Percentiles rank a stretch among this genome's conserved stretches.
phyloP scores from a whole-genome alignment of 306 rosid species.

The Cicer yamashitae region DNA sequence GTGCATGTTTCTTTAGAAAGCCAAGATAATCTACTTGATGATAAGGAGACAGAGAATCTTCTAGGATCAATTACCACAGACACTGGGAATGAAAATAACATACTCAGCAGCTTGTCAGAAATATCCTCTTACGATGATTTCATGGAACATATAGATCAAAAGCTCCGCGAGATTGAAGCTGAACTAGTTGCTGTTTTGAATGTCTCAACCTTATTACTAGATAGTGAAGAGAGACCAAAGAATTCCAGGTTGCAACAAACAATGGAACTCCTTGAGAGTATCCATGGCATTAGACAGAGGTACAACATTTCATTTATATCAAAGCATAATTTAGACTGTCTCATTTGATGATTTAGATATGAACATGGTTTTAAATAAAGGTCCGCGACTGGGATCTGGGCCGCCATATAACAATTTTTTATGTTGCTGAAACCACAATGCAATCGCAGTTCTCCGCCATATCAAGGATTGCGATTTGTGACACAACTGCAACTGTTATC shows the following conservation, averaged over 20 bases:
- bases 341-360: slow-evolving; percentile 32
- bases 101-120: slow-evolving; percentile 49
- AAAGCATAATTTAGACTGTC: slow-evolving; percentile 12
- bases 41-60: slow-evolving; percentile 49
- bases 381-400: too few species aligned
- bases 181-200: slow-evolving; percentile 70
- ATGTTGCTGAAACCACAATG: too few species aligned
- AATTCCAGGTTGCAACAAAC: slow-evolving; percentile 73
- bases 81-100: slow-evolving; percentile 50
- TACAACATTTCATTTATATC: slow-evolving; percentile 41
- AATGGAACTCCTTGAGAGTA: slow-evolving; percentile 73
- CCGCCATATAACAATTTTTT: too few species aligned
- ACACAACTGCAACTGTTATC: too few species aligned
- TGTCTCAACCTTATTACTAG: slow-evolving; percentile 66
- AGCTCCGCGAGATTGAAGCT: slow-evolving; percentile 71
- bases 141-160: slow-evolving; percentile 68
- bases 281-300: slow-evolving; percentile 72
- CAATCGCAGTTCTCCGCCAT: too few species aligned
- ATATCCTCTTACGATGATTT: slow-evolving; percentile 65
- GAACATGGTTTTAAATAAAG: too few species aligned
- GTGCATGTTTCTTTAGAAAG: slow-evolving; percentile 43
- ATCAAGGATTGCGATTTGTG: too few species aligned
- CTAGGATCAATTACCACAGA: slow-evolving; percentile 30
- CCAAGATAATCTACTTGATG: slow-evolving; percentile 46
- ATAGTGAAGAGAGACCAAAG: slow-evolving; percentile 61